phyloP scores from a whole-genome alignment of 768 basidiomycete species.

The Gyrodon lividus region DNA sequence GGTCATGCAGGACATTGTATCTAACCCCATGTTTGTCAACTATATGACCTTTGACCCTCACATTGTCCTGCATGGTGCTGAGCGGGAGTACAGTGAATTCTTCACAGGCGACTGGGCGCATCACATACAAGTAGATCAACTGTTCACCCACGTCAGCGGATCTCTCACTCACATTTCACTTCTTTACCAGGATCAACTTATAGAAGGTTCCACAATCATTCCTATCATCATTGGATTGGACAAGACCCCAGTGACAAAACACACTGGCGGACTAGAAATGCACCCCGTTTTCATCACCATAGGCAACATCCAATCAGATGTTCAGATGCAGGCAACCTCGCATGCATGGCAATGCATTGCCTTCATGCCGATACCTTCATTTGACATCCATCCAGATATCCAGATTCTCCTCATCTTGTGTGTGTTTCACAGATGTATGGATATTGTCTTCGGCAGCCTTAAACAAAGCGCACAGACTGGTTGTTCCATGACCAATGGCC shows the following conservation, averaged over 20 bases:
- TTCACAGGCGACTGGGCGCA: not conserved
- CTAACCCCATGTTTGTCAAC: conserved; percentile 18
- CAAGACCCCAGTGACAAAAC: not conserved
- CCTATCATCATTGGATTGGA: not conserved
- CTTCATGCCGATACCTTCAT: conserved; percentile 2
- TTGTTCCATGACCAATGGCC: conserved; percentile 26
- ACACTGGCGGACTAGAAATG: not conserved
- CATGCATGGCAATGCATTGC: conserved; percentile 4
- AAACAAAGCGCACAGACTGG: conserved; percentile 30
- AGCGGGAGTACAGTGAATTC: not conserved
- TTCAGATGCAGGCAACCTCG: conserved; percentile 5
- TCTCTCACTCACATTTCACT: too few relatives aligned
- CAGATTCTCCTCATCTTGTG: conserved; percentile 2
- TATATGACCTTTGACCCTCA: conserved; percentile 9
- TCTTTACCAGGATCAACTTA: too few relatives aligned
- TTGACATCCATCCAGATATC: not conserved
- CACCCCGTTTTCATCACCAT: not conserved
- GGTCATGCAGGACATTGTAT: conserved; percentile 20
- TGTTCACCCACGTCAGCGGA: too few relatives aligned
- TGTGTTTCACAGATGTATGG: conserved; percentile 31
- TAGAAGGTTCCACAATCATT: conserved; percentile 33
- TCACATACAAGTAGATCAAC: not conserved
- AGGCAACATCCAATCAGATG: conserved; percentile 1
- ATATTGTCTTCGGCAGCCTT: conserved; percentile 27
- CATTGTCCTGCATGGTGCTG: not conserved